phyloP scores from a whole-genome alignment of 495 filamentous ascomycete species.

The Sordaria brevicollis region DNA sequence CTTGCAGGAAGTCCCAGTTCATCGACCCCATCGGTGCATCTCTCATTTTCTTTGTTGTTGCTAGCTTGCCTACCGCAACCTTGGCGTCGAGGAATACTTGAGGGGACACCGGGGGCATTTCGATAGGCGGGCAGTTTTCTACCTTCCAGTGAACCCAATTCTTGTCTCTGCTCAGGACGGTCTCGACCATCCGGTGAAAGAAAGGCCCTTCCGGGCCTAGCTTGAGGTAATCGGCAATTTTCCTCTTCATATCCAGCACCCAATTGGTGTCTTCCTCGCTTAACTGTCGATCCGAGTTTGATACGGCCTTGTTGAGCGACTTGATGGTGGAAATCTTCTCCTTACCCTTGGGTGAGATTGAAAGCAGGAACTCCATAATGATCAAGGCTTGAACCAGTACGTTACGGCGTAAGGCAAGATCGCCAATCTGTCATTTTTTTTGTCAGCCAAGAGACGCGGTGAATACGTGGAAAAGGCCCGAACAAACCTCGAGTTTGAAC shows the following conservation, averaged over 20 bases:
- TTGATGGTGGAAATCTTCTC: conserved; percentile 60
- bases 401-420: conserved; percentile 86
- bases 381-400: conserved; percentile 92
- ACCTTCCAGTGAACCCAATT: conserved; percentile 98
- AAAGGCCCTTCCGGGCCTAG: conserved; percentile 67
- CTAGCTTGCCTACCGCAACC: conserved; percentile 49
- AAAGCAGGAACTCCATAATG: conserved; percentile 83
- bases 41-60: conserved; percentile 55
- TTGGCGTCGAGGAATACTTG: conserved; percentile 57
- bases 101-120: conserved; percentile 56
- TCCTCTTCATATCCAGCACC: conserved; percentile 59
- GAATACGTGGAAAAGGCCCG: neutral
- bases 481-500: conserved; percentile 79
- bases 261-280: conserved; percentile 79
- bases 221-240: conserved; percentile 71
- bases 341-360: conserved; percentile 73
- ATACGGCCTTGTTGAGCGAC: conserved; percentile 68
- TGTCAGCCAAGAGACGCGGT: conserved; percentile 7
- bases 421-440: conserved; percentile 55
- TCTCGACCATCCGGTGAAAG: conserved; percentile 93
- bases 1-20: conserved; percentile 65
- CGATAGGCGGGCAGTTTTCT: conserved; percentile 81
- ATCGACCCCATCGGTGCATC: conserved; percentile 59
- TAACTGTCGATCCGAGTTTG: conserved; percentile 63
- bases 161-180: conserved; percentile 86